Evolutionary conservation across 208 protist species (phyloP), one percentile per base, ranked within the genome.

Genomic region (Leishmania martiniquensis): DNA sequence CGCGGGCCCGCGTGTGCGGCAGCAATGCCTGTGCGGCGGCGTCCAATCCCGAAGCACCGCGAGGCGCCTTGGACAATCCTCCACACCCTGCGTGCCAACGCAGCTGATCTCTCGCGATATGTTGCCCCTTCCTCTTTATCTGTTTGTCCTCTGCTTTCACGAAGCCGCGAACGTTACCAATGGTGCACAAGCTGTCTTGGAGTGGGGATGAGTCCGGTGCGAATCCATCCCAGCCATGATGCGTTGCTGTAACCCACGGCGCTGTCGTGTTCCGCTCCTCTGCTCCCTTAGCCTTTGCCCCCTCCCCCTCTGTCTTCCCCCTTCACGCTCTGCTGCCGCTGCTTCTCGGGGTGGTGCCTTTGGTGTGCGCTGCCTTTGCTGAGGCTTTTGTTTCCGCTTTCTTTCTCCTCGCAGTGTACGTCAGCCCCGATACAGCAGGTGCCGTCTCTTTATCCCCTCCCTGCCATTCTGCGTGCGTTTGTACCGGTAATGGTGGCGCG

Each of bases 21-120:
- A 76, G 77, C 77, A 81, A 81, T 81, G 77, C 77, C 77, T 81
- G 77, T 72, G 68, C 47, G 32, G 77, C 77, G 60, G 77, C 71
- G 77, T 54, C 47, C 15, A 42, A 72, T 47, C 44, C 77, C 69
- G 77, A 75, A 81, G 77, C 77, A 81, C 77, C 77, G 77, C 77
- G 77, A 81, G 77, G 77, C 59, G 49, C 17, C 52, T 17, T 34
- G n/a, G 39, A 52, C 51, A 47, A 60, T 25, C 54, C 59, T 70
- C 62, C 77, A 71, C 77, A n/a, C 37, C 59, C 77, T 81, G 77
- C 77, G 69, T 47, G 22, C 34, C 62, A 51, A 42, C 77, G 77
- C 77, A 76, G 69, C 77, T 81, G 77, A 81, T 81, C 77, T 81
- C 77, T 70, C 77, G 32, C 59, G 9, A 57, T 77, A 25, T 42